These are phyloP conservation scores for Tylopilus cervinicoccineus DNA, from an alignment of 768 basidiomycete genomes.

Conservation along the genomic window DNA sequence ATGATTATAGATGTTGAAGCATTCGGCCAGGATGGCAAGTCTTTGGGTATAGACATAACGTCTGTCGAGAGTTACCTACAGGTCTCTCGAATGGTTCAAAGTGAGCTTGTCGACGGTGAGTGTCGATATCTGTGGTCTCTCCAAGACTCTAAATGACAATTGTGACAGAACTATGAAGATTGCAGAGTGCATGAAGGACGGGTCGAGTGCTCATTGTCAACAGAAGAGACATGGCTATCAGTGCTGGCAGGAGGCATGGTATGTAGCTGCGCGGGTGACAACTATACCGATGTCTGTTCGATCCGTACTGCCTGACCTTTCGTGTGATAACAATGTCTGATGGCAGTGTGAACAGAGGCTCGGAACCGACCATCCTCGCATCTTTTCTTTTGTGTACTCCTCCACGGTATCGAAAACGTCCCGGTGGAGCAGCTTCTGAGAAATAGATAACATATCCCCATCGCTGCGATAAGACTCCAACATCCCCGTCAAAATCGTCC, in stretches of 20 bases:
- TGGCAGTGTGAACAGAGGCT: slow-evolving; percentile 51
- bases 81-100: slow-evolving; percentile 59
- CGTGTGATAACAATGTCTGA: slow-evolving; percentile 36
- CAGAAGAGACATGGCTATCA: slow-evolving; percentile 12
- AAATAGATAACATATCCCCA: slow-evolving; percentile 83
- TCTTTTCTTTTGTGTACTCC: slow-evolving; percentile 51
- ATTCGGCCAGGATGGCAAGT: slow-evolving; percentile 72
- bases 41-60: slow-evolving; percentile 61
- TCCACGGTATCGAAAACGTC: slow-evolving; percentile 79
- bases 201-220: background rate
- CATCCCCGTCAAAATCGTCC: slow-evolving; percentile 91
- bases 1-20: slow-evolving; percentile 86
- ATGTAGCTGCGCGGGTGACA: slow-evolving; percentile 57
- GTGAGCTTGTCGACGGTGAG: slow-evolving; percentile 34
- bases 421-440: slow-evolving; percentile 73
- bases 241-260: slow-evolving; percentile 46
- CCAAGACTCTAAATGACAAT: background rate
- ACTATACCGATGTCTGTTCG: slow-evolving; percentile 32
- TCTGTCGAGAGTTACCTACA: slow-evolving; percentile 48
- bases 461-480: slow-evolving; percentile 91
- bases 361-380: slow-evolving; percentile 58
- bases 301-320: slow-evolving; percentile 16
- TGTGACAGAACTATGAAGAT: slow-evolving; percentile 13
- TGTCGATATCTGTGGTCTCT: background rate
- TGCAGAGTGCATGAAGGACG: background rate